Base-by-base conservation (phyloP, 2,329 filamentous ascomycete genomes). In the Elsinoe ampelina region DNA sequence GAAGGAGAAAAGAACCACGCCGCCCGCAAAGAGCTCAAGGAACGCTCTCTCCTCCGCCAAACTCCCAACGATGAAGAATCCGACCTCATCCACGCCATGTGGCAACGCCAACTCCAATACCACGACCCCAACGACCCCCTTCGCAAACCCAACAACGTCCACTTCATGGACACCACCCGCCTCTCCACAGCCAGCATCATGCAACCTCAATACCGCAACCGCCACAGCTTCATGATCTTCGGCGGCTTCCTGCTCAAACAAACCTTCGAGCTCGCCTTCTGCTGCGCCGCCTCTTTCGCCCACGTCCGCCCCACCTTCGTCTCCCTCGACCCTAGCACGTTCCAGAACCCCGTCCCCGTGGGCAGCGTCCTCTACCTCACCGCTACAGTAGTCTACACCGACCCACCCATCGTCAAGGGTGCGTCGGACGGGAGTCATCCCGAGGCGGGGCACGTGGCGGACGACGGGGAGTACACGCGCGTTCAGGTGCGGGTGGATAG, bases 211-310 rank as follows among this genome's bases (percentile, higher is more conserved):
- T 80, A 83, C 67, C 79, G 83, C 48, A 85, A 85, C 68, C 71
- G 82, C 1, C 84, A 88, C 68, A 83, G 86, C 64, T 86, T 86
- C 68, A 87, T 88, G 85, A 87, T 89, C 56, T 89, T 89, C 64
- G 86, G 86, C 54, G 86, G 86, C 12, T 88, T 85, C 66, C 77
- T 89, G 10, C 75, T 89, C 10, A 86, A 87, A 66, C 82, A 86
- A 65, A 86, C 84, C 0, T 89, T 88, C 63, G 86, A 89, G 70
- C 76, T 89, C 5, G 85, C 86, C 1, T 89, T 89, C 71, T 87
- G 84, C 67, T 86, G 84, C 64, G 85, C 84, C 0, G 84, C 85
- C 1, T 81, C 81, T 7, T 87, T 87, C 65, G 81, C 85, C 0
- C 84, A 87, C 65, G 78, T 80, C 1, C 76, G 85, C 2, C 85